Conservation (phyloP, 1,284 basidiomycete genomes). For the Pascua guehoae region DNA sequence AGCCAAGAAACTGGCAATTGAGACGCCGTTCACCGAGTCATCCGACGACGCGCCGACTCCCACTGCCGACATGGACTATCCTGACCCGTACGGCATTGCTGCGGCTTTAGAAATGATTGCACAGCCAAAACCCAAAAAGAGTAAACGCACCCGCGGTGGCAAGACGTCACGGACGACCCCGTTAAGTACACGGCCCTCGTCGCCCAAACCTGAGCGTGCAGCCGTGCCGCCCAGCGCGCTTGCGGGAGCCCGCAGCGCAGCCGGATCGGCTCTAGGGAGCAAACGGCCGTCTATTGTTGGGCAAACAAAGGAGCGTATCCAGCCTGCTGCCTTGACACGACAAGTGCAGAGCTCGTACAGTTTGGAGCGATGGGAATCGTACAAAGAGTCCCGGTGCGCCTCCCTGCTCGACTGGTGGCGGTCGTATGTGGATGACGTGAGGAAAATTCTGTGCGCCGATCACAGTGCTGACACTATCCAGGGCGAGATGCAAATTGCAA, state of each 20-base stretch:
- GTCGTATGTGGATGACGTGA: constrained; percentile 40
- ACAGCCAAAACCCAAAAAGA: background rate
- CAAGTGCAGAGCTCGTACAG: constrained; percentile 10
- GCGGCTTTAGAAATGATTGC: constrained; percentile 10
- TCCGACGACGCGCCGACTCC: constrained; percentile 12
- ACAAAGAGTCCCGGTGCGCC: constrained; percentile 10
- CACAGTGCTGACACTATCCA: constrained; percentile 10
- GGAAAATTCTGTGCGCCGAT: constrained; percentile 4
- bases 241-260: no score
- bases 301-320: constrained; percentile 6
- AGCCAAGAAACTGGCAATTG: constrained; percentile 8
- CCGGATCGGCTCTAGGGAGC: constrained; percentile 4
- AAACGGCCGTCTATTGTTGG: constrained; percentile 9
- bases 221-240: constrained; percentile 1
- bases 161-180: constrained; percentile 14
- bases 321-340: constrained; percentile 8
- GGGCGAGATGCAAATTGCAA: constrained; percentile 43
- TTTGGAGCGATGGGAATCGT: constrained; percentile 10
- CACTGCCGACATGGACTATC: constrained; percentile 20
- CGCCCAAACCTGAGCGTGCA: constrained; percentile 1
- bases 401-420: constrained; percentile 37
- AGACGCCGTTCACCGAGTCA: constrained; percentile 8
- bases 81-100: constrained; percentile 30
- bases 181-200: constrained; percentile 14
- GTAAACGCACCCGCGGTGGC: background rate